Conservation (phyloP, 2,329 filamentous ascomycete genomes). For the Talaromyces sp. region DNA sequence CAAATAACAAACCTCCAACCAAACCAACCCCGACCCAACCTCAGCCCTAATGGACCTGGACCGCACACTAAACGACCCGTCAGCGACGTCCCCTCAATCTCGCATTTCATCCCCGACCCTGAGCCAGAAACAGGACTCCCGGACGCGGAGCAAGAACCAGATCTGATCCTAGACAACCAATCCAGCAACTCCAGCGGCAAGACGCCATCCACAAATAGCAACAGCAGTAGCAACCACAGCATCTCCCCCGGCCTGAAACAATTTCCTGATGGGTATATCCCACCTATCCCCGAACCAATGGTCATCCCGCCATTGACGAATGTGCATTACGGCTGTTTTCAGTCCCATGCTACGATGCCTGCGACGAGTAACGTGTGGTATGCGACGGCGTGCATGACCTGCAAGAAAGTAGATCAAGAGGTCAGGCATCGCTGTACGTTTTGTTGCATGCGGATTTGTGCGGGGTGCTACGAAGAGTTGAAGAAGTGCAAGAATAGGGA, state of each 20-base stretch:
- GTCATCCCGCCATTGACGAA: conserved; percentile 33
- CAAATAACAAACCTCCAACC: conserved; percentile 11
- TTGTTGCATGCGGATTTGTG: conserved; percentile 41
- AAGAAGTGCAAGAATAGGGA: conserved; percentile 33
- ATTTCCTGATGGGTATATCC: conserved; percentile 16
- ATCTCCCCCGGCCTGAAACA: conserved; percentile 2
- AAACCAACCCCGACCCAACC: background rate
- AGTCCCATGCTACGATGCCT: conserved; percentile 37
- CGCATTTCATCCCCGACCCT: conserved; percentile 32
- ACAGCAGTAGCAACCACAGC: background rate
- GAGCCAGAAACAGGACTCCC: conserved; percentile 25
- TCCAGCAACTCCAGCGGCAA: conserved; percentile 12
- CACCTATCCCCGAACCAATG: conserved; percentile 33
- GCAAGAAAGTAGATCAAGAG: conserved; percentile 37
- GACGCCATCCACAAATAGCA: conserved; percentile 8
- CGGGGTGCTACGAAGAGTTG: conserved; percentile 32
- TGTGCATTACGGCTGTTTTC: conserved; percentile 39
- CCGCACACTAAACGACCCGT: conserved; percentile 7
- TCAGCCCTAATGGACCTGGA: background rate
- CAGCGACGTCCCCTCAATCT: conserved; percentile 28
- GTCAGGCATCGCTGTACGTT: conserved; percentile 40
- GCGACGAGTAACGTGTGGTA: conserved; percentile 38
- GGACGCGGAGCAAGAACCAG: conserved; percentile 8
- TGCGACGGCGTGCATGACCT: conserved; percentile 44
- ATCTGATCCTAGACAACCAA: conserved; percentile 6